phyloP scores from a whole-genome alignment of 129 eudicot genomes.

The Centrapalus pauciflorus region DNA sequence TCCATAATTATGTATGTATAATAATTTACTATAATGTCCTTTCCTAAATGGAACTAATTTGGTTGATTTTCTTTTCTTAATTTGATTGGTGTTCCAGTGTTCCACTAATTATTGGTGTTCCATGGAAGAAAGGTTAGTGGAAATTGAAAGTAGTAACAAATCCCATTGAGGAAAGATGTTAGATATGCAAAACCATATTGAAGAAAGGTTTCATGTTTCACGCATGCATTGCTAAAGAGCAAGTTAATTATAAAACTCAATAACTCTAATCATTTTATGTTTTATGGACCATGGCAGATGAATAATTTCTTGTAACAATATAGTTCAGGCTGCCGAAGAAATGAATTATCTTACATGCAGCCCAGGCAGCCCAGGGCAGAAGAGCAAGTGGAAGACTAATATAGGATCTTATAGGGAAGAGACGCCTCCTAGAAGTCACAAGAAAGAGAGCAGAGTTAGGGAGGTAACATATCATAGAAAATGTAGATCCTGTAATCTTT shows the following conservation, averaged over 20 bases:
- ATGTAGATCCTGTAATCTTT: neutral
- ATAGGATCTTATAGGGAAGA: constrained; percentile 73
- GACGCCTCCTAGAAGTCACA: constrained; percentile 61
- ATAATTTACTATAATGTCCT: too few relatives aligned
- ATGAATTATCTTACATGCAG: constrained; percentile 52
- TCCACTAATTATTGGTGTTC: too few relatives aligned
- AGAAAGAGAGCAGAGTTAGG: neutral
- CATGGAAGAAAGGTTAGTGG: too few relatives aligned
- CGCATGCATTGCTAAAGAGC: neutral
- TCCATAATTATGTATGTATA: too few relatives aligned
- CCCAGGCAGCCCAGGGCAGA: constrained; percentile 75
- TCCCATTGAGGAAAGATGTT: neutral
- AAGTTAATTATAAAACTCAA: neutral
- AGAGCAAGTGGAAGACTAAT: constrained; percentile 63
- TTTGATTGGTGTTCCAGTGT: too few relatives aligned
- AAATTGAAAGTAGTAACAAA: neutral
- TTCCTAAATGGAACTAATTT: too few relatives aligned
- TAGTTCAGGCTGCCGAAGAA: neutral
- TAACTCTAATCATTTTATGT: neutral
- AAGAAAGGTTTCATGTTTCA: too few relatives aligned
- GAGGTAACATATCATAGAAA: neutral
- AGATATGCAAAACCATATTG: neutral
- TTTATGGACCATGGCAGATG: neutral
- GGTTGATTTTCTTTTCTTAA: too few relatives aligned
- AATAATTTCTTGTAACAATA: neutral